Percentiles rank a stretch among this genome's conserved stretches.
phyloP scores from a whole-genome alignment of 805 yeast genomes.

The Ogataea pilisensis region DNA sequence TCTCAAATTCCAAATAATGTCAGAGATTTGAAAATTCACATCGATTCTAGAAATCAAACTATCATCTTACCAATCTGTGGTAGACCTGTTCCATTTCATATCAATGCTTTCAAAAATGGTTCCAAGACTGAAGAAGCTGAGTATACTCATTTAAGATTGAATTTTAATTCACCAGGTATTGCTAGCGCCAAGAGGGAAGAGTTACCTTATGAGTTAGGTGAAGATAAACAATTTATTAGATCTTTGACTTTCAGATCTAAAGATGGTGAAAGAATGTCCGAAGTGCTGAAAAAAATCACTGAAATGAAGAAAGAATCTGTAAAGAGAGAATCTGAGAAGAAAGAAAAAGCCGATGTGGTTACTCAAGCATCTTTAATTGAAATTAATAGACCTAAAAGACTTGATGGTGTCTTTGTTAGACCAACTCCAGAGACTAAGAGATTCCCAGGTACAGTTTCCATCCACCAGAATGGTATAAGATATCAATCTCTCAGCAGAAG shows the following conservation, averaged over 20 bases:
- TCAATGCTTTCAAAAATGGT: conserved; percentile 89
- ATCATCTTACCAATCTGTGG: conserved; percentile 89
- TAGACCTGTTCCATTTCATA: conserved; percentile 96
- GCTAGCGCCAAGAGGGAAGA: conserved; percentile 66
- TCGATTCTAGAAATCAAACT: conserved; percentile 84
- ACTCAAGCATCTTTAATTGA: conserved; percentile 86
- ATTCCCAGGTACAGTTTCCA: conserved; percentile 82
- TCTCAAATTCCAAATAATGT: conserved; percentile 84
- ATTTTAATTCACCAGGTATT: conserved; percentile 86
- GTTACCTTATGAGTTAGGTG: conserved; percentile 85
- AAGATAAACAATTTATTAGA: conserved; percentile 81
- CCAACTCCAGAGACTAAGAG: conserved; percentile 98
- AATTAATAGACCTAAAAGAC: conserved; percentile 76
- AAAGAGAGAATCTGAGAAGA: conserved; percentile 85
- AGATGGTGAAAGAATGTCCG: conserved; percentile 87
- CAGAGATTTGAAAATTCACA: conserved; percentile 78
- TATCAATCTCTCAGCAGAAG: conserved; percentile 82
- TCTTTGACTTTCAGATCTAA: conserved; percentile 84
- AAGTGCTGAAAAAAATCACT: conserved; percentile 81
- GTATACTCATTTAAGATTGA: conserved; percentile 81
- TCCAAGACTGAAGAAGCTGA: conserved; percentile 96
- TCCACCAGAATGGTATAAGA: conserved; percentile 94
- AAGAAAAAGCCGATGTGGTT: conserved; percentile 90
- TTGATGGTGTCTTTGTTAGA: conserved; percentile 85
- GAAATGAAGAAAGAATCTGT: conserved; percentile 90